These are phyloP conservation scores for Punctularia strigosozonata DNA, from an alignment of 768 basidiomycete genomes.

Conservation along the genomic window DNA sequence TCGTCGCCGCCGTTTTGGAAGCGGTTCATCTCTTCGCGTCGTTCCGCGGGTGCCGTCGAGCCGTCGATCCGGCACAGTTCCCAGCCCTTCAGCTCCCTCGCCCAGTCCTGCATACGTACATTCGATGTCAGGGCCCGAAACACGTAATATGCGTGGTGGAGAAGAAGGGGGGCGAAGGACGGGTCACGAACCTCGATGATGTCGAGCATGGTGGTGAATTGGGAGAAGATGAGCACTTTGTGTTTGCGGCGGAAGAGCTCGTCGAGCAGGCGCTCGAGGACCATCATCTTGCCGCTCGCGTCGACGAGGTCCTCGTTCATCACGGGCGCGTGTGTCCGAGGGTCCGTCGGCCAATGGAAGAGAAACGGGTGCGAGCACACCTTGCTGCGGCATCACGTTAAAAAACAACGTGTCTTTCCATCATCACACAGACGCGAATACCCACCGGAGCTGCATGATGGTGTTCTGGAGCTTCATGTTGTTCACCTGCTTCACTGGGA, in stretches of 20 bases:
- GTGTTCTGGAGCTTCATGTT: conserved; percentile 91
- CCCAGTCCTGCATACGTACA: conserved; percentile 79
- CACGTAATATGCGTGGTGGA: not conserved
- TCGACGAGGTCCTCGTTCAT: conserved; percentile 75
- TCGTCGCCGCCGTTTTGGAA: conserved; percentile 69
- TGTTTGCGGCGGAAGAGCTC: conserved; percentile 72
- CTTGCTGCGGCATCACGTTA: conserved; percentile 91
- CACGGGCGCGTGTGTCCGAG: conserved; percentile 44
- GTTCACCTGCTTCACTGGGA: conserved; percentile 70
- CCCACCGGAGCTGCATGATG: conserved; percentile 2
- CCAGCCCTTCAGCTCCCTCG: conserved; percentile 73
- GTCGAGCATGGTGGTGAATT: conserved; percentile 95
- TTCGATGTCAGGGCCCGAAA: not conserved
- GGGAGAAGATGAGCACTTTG: conserved; percentile 81
- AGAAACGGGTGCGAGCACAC: conserved; percentile 90
- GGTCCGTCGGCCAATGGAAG: conserved; percentile 74
- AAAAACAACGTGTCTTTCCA: no score
- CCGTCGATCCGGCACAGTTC: conserved; percentile 88
- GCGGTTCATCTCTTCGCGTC: conserved; percentile 72
- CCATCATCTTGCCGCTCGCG: conserved; percentile 94
- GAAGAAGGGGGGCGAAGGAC: conserved; percentile 4
- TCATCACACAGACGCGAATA: no score
- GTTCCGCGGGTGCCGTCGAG: conserved; percentile 61
- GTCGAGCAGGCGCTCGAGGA: conserved; percentile 78
- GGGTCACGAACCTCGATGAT: conserved; percentile 85